Evolutionary conservation across 2,329 filamentous ascomycete species (phyloP), one percentile per base, ranked within the genome.

Genomic region (Phoma sp.): DNA sequence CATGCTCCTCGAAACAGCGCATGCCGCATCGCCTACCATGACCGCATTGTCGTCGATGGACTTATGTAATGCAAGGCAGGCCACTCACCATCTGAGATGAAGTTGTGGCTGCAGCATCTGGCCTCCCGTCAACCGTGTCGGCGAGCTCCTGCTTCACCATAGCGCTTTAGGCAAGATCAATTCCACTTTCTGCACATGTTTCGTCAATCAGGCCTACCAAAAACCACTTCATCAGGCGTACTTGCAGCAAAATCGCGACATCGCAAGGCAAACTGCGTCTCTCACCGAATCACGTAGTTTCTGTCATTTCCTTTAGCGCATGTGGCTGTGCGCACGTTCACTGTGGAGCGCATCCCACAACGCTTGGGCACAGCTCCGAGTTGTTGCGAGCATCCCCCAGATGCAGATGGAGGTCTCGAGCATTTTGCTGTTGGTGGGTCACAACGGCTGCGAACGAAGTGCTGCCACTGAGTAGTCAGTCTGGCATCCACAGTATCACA

Each of bases 271-370:
- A 54, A 62, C 65, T 63, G 62, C 64, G 46, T 49, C 47, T 39
- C 31, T 41, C n/a, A 19, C 55, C 54, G 51, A 63, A 61, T 63
- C 58, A 55, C 53, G 47, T 45, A 39, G 36, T 38, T 53, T 55
- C 54, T 47, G 57, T 68, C 60, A 56, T 61, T 54, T 64, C 51
- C 43, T 54, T 67, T 67, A 71, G 68, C 65, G 69, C 61, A 65
- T 50, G 66, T 68, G 68, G 68, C 68, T 65, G 58, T 65, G 67
- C 62, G 53, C 54, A 58, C 62, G 61, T 61, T 59, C 52, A 52
- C 60, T 44, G 39, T 55, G 46, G 49, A 27, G 47, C 43, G 37
- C 53, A 54, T 60, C 53, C 36, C 48, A 49, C 48, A 56, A 51
- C 51, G 40, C 55, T 60, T 38, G 38, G 52, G 54, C 57, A 55